Evolutionary conservation across 148 eudicot species (phyloP), one percentile per base, ranked within the genome.

Genomic region (Cornus kousa): DNA sequence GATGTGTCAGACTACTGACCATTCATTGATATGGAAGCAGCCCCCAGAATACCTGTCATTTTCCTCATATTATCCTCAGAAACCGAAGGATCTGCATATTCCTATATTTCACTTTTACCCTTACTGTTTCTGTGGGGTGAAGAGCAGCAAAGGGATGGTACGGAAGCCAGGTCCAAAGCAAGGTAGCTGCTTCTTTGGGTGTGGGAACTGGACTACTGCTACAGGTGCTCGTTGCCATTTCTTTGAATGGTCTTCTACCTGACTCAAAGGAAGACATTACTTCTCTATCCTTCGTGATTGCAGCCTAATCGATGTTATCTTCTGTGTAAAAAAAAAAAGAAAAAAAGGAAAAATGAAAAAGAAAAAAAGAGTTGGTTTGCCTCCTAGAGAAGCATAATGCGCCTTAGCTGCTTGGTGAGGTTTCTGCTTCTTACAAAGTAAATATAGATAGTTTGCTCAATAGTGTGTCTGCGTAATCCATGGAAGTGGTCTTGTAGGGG

Each of bases 171-270:
- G 97, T 69, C 90, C 94, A 0, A 88, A 79, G 75, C 90, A 86
- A 60, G 93, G 95, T 23, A 90, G 87, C 76, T 72, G 80, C 74
- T 95, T 95, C 88, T 93, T 91, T 24, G 92, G 94, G 35, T 95
- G 98, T 68, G 98, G 98, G 79, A 88, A 93, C 75, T 91, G 91
- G 91, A 90, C 96, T 76, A 85, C 90, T 73, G 84, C 87, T 50
- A 83, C 90, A 82, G 98, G 98, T 59, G 86, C 97, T 19, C 87
- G 71, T 43, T 95, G 98, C 86, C 81, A 78, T 3, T 95, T 81
- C 80, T 86, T 90, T 79, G 90, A 84, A 87, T 93, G 98, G 97
- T 91, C 88, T 35, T 88, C 83, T 28, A 55, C 84, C 8, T 74
- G 85, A 85, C 9, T 74, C 78, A 37, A 8, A 43, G 33, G 76